A percentile compares a stretch with the other conserved stretches of the same genome.
phyloP scores from a whole-genome alignment of 306 rosid genomes.

The Parietaria judaica region DNA sequence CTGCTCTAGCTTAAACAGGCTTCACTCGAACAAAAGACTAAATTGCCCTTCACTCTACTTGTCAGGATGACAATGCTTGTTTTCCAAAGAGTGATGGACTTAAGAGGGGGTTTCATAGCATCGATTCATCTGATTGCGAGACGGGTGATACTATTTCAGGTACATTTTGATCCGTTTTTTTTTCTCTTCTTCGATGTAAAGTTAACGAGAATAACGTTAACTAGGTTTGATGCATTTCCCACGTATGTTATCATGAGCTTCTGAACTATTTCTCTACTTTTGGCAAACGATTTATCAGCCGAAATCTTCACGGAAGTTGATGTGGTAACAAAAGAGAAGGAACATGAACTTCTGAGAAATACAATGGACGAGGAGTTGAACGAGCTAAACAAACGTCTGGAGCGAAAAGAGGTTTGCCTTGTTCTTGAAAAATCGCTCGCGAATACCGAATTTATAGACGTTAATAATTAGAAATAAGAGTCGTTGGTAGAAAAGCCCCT shows the following conservation, averaged over 20 bases:
- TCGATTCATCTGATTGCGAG: conserved; percentile 42
- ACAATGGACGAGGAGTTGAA: conserved; percentile 68
- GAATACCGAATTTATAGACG: too few species aligned
- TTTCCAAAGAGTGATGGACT: conserved; percentile 42
- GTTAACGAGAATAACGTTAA: background rate
- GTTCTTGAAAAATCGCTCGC: background rate
- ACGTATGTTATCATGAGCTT: too few species aligned
- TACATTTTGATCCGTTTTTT: conserved; percentile 15
- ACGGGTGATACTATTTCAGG: conserved; percentile 48
- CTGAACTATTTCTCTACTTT: background rate
- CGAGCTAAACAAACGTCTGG: conserved; percentile 65
- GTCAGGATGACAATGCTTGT: conserved; percentile 35
- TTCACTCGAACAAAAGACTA: too few species aligned
- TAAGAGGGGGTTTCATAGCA: conserved; percentile 43
- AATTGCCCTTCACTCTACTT: conserved; percentile 7
- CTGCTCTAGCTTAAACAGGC: too few species aligned
- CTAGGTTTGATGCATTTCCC: too few species aligned
- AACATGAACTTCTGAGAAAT: conserved; percentile 56
- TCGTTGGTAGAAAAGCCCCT: too few species aligned
- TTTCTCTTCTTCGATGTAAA: background rate
- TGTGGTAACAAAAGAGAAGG: conserved; percentile 53
- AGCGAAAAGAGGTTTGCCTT: conserved; percentile 69
- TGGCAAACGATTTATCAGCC: conserved; percentile 26
- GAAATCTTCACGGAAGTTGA: conserved; percentile 47
- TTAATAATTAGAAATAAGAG: too few species aligned